Conservation (phyloP, 2,329 filamentous ascomycete species). For the Biscogniauxia marginata region DNA sequence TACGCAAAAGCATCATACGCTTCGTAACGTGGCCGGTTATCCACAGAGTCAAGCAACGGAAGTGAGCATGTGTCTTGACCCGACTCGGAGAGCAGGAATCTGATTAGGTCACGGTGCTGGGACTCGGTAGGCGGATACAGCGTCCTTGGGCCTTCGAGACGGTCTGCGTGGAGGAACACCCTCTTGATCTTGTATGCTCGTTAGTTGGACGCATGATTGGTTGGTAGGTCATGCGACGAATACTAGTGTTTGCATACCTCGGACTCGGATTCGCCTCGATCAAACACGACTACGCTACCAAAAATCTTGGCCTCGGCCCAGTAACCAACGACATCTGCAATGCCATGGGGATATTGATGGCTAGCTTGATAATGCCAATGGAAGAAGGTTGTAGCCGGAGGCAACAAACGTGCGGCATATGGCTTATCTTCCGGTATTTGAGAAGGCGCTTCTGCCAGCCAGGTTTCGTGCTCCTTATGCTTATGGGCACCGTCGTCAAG, state of each 20-base stretch:
- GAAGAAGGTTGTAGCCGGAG: conserved; percentile 26
- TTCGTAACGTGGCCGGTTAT: conserved; percentile 5
- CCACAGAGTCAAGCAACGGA: background rate
- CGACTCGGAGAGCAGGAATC: conserved; percentile 19
- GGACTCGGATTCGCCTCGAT: conserved; percentile 12
- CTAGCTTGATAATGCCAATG: conserved; percentile 26
- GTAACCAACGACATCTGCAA: conserved; percentile 30
- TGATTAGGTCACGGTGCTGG: conserved; percentile 21
- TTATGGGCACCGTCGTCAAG: conserved; percentile 22
- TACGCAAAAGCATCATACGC: conserved; percentile 6
- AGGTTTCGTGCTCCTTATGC: conserved; percentile 21
- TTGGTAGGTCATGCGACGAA: background rate
- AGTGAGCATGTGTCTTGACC: background rate
- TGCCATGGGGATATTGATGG: conserved; percentile 29
- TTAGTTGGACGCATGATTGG: conserved; percentile 1
- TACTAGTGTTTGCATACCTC: conserved; percentile 1
- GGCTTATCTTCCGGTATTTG: background rate
- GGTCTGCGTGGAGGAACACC: conserved; percentile 24
- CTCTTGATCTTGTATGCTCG: conserved; percentile 2
- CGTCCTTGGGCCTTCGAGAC: conserved; percentile 19
- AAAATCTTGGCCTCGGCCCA: conserved; percentile 31
- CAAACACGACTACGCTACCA: conserved; percentile 30
- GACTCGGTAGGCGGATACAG: conserved; percentile 23
- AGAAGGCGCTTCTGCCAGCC: conserved; percentile 13
- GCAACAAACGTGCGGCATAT: conserved; percentile 7